phyloP scores from a whole-genome alignment of 2,329 filamentous ascomycete genomes.

The Phyllosticta citriasiana region DNA sequence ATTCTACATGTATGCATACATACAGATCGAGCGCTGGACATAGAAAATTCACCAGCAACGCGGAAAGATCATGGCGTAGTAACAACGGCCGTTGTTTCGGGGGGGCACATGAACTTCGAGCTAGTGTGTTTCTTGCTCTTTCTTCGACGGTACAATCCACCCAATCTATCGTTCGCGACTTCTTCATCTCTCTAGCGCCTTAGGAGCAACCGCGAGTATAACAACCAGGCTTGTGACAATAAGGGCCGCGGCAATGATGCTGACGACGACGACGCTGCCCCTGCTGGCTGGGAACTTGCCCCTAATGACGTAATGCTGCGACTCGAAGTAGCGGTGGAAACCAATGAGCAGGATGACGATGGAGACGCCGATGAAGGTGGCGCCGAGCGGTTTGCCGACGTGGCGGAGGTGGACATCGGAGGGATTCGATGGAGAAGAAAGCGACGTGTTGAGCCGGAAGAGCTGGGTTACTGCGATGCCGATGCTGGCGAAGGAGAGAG shows the following conservation, averaged over 20 bases:
- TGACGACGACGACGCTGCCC: slow-evolving; percentile 62
- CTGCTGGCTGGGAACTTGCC: slow-evolving; percentile 73
- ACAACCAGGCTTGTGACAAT: slow-evolving; percentile 52
- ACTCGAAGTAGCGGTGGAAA: slow-evolving; percentile 68
- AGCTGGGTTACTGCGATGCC: slow-evolving; percentile 77
- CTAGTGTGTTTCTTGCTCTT: too few relatives aligned
- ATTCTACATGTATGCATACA: too few relatives aligned
- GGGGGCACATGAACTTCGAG: too few relatives aligned
- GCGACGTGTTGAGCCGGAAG: slow-evolving; percentile 67
- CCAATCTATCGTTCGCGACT: not conserved
- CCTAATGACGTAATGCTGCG: slow-evolving; percentile 67
- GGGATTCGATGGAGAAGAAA: slow-evolving; percentile 22
- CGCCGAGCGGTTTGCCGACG: slow-evolving; percentile 64
- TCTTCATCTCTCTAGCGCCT: slow-evolving; percentile 29
- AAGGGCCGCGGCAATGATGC: slow-evolving; percentile 50
- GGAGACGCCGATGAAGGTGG: slow-evolving; percentile 65
- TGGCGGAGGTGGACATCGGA: slow-evolving; percentile 38
- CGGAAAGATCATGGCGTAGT: too few relatives aligned
- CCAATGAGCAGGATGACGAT: slow-evolving; percentile 67
- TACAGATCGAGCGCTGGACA: too few relatives aligned
- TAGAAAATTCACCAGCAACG: too few relatives aligned
- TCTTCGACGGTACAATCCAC: too few relatives aligned
- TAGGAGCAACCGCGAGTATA: slow-evolving; percentile 45
- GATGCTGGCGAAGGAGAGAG: slow-evolving; percentile 70
- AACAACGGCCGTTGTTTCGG: too few relatives aligned